phyloP scores from a whole-genome alignment of 805 yeast genomes.

The Peterozyma xylosa region DNA sequence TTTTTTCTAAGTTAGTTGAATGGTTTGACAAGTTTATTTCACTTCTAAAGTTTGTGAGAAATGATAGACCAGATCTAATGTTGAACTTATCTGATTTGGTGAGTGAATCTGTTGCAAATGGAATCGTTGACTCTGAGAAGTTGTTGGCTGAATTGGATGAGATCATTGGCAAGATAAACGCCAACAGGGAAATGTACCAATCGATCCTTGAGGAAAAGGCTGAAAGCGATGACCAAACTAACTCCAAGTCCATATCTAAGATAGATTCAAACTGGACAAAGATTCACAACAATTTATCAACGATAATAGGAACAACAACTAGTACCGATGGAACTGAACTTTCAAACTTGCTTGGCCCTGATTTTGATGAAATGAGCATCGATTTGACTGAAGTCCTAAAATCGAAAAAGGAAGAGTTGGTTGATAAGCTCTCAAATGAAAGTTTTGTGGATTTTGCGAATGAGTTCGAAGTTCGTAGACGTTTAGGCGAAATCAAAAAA shows the following conservation, averaged over 20 bases:
- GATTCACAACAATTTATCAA: conserved; percentile 26
- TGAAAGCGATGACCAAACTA: conserved; percentile 17
- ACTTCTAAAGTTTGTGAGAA: conserved; percentile 57
- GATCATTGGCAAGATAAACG: conserved; percentile 27
- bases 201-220: conserved; percentile 17
- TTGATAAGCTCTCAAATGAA: neutral
- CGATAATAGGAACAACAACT: conserved; percentile 12
- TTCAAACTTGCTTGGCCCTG: conserved; percentile 15
- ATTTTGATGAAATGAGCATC: conserved; percentile 35
- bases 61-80: conserved; percentile 27
- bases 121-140: conserved; percentile 21
- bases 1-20: conserved; percentile 62
- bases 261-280: conserved; percentile 35
- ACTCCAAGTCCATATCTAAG: conserved; percentile 10
- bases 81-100: conserved; percentile 37
- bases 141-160: conserved; percentile 31
- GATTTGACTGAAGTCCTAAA: conserved; percentile 13
- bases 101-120: conserved; percentile 7
- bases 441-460: conserved; percentile 2
- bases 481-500: neutral
- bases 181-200: conserved; percentile 30
- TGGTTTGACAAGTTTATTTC: conserved; percentile 70
- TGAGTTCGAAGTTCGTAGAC: conserved; percentile 1
- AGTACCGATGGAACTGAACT: conserved; percentile 11
- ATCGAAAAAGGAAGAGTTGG: neutral